A percentile compares a stretch with the other conserved stretches of the same genome.
phyloP scores from a whole-genome alignment of 2,329 filamentous ascomycete genomes.

The Colletotrichum lentis region DNA sequence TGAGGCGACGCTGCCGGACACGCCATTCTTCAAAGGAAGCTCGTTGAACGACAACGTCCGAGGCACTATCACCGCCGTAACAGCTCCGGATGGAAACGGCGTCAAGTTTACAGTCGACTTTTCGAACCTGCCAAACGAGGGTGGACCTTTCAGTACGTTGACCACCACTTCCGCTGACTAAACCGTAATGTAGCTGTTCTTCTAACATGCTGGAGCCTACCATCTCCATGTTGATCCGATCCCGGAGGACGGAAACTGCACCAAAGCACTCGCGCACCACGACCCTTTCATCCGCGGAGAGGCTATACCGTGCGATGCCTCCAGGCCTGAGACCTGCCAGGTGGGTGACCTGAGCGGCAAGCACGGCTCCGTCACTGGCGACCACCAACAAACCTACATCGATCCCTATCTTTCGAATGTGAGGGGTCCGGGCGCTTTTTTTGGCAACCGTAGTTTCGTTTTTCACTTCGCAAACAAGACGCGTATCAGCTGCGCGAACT shows the following conservation, averaged over 20 bases:
- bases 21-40: constrained; percentile 59
- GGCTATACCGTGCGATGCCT: constrained; percentile 65
- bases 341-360: constrained; percentile 82
- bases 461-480: constrained; percentile 47
- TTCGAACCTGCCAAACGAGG: constrained; percentile 60
- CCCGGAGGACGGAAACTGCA: constrained; percentile 74
- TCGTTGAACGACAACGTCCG: constrained; percentile 62
- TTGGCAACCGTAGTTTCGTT: constrained; percentile 71
- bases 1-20: constrained; percentile 63
- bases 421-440: constrained; percentile 61
- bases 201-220: constrained; percentile 61
- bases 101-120: constrained; percentile 64
- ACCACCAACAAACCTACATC: constrained; percentile 59
- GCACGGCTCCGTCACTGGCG: constrained; percentile 64
- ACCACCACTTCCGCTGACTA: not conserved
- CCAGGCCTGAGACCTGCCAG: constrained; percentile 70
- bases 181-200: not conserved
- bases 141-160: constrained; percentile 54
- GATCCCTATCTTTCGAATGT: constrained; percentile 66
- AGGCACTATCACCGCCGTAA: constrained; percentile 58
- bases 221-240: constrained; percentile 75
- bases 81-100: constrained; percentile 60
- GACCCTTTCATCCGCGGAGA: constrained; percentile 75
- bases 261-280: constrained; percentile 70
- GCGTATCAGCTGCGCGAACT: constrained; percentile 66